phyloP scores from a whole-genome alignment of 345 rosid species.

The Microthlaspi erraticum region DNA sequence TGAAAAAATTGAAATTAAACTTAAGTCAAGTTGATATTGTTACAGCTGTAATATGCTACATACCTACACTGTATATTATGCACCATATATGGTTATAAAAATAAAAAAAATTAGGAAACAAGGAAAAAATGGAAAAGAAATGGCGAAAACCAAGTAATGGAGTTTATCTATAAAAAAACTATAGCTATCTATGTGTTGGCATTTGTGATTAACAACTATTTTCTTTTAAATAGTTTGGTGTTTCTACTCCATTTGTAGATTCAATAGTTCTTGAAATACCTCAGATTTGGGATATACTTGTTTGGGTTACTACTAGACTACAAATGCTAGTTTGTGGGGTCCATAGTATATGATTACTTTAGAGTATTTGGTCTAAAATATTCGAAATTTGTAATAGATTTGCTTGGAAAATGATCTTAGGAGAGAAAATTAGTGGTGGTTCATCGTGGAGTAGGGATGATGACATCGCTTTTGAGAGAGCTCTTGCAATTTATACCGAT shows the following conservation, averaged over 20 bases:
- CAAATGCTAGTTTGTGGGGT: not conserved
- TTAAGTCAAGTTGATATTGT: not conserved
- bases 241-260: not conserved
- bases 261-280: not conserved
- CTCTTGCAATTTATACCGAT: slow-evolving; percentile 65
- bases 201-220: not conserved
- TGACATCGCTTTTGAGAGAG: slow-evolving; percentile 81
- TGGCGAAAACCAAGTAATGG: not conserved
- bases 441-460: slow-evolving; percentile 77
- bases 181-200: not conserved
- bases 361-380: slow-evolving; percentile 10
- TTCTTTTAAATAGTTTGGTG: not conserved
- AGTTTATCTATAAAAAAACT: not conserved
- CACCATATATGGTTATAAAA: not conserved
- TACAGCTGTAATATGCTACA: slow-evolving; percentile 16
- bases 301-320: not conserved
- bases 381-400: slow-evolving; percentile 12
- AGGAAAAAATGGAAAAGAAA: not conserved
- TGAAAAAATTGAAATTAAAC: not conserved
- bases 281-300: not conserved
- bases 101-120: not conserved
- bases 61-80: not conserved
- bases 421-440: slow-evolving; percentile 52
- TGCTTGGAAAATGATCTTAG: slow-evolving; percentile 55
- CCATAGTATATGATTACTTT: not conserved